Percentiles rank a stretch among this genome's conserved stretches.
phyloP scores from a whole-genome alignment of 495 filamentous ascomycete species.

The Penicillium bialowiezense region DNA sequence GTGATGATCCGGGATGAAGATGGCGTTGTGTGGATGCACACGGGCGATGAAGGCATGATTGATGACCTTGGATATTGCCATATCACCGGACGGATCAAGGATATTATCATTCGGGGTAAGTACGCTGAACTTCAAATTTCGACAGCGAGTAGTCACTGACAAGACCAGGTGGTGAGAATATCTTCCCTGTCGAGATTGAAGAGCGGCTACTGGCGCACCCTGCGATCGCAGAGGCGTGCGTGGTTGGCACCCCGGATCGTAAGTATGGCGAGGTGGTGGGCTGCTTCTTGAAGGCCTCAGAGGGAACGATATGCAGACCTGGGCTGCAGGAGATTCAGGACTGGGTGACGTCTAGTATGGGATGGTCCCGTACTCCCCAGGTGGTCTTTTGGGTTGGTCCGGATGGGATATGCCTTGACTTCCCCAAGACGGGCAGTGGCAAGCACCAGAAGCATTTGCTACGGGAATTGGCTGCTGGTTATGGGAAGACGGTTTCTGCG shows the following conservation, averaged over 20 bases:
- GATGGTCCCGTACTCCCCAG: background rate
- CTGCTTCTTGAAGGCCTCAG: background rate
- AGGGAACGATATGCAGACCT: background rate
- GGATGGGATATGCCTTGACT: background rate
- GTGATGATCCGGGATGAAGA: background rate
- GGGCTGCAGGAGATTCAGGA: background rate
- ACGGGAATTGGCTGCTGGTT: background rate
- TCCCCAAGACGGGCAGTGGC: background rate
- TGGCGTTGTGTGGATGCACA: slow-evolving; percentile 11
- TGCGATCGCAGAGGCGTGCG: slow-evolving; percentile 2
- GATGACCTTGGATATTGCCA: slow-evolving; percentile 10
- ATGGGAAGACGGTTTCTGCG: background rate
- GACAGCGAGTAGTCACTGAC: background rate
- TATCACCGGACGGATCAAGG: slow-evolving; percentile 57
- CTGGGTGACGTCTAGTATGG: background rate
- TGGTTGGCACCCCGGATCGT: slow-evolving; percentile 7
- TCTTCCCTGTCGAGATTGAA: slow-evolving; percentile 16
- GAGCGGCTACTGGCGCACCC: slow-evolving; percentile 9
- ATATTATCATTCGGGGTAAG: slow-evolving; percentile 60
- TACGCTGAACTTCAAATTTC: too few relatives aligned
- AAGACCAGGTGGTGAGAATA: slow-evolving; percentile 14
- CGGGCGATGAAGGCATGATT: slow-evolving; percentile 13
- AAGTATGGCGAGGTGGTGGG: slow-evolving; percentile 4
- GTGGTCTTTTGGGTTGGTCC: background rate
- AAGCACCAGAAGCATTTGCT: background rate